Base-by-base conservation (phyloP, 2,329 filamentous ascomycete species). In the Aureobasidium sp. region DNA sequence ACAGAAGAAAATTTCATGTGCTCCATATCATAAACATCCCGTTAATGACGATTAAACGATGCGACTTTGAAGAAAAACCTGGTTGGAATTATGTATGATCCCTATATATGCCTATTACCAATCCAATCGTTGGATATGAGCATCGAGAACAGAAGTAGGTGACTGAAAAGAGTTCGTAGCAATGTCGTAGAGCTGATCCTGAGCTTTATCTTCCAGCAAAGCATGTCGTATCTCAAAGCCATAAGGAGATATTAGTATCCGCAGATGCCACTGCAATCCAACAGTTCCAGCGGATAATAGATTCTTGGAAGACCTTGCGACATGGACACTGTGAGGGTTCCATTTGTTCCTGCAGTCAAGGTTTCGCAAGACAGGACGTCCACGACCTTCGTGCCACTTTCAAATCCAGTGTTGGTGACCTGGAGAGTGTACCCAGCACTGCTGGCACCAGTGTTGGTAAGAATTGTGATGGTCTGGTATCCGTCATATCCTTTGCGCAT, bases 401-500 rank as follows among this genome's bases (percentile, higher is more conserved):
- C 58, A 52, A 68, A 75, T 25, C 68, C 69, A 5, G 66, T 67
- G n/a, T 65, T 65, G 1, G 44, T 31, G 29, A 75, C 62, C 3
- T 58, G 61, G n/a, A 72, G 65, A 1, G 68, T 72, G 29, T 70
- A 69, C 15, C 61, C 56, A 7, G 58, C 58, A 22, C 68, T 70
- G 17, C 62, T 62, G 2, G 66, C 64, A 34, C 73, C 73, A 3
- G 63, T 62, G 64, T 73, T 74, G 57, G 68, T 70, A 1, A 75
- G 63, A 7, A 76, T 68, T 1, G 69, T 72, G 51, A 81, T 67
- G 45, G 80, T 68, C 61, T 76, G 71, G 14, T 63, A 62, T 1
- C 71, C 70, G 1, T 69, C 63, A 56, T 61, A 67, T n/a, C 78
- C 80, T 67, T 82, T 81, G 62, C 75, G 73, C 68, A 82, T 73